Base-by-base conservation (phyloP, 2,329 filamentous ascomycete genomes). In the Nemania sp. region DNA sequence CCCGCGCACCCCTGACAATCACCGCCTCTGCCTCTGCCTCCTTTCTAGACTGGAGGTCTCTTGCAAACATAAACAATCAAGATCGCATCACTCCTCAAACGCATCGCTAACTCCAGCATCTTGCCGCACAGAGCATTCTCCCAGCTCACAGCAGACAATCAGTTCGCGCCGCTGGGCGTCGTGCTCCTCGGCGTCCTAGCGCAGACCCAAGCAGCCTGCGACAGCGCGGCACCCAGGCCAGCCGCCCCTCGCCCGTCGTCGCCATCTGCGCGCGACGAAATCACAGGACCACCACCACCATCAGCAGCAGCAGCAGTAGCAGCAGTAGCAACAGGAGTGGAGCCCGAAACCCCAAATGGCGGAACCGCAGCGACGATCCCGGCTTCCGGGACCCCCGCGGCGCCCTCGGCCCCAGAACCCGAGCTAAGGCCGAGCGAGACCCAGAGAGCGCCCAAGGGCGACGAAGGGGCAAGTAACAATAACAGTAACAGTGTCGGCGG, bases 151-250 rank as follows among this genome's bases (percentile, higher is more conserved):
- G 87, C 87, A 17, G 90, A 93, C 73, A 85, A 83, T 35, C 90
- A 92, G 69, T 90, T 90, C 73, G 85, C 90, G 2, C 79, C 86
- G 3, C 79, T 94, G 2, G 91, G 90, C 3, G 78, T 92, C 18
- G 80, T 90, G 64, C 80, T 94, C 10, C 72, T 93, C 47, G 86
- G 83, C 18, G 76, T 84, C 1, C 76, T 93, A 59, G 87, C 87
- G 3, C 84, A 85, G 63, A 75, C 89, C 20, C 75, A 83, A 62
- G 76, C 76, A 52, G 73, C 79, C 1, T 73, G 85, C 51, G 73
- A 81, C 10, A 67, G 76, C 7, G 68, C 68, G 34, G 48, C 43
- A n/a, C 60, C 63, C 13, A 40, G 9, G 13, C 10, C 49, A n/a
- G 45, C 40, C 20, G 9, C 20, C 11, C 21, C 15, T 43, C 17